Percentiles rank a stretch among this genome's conserved stretches.
These are phyloP conservation scores for Acanthamoeba rhysodes DNA, from an alignment of 208 protist species.

Conservation along the genomic window DNA sequence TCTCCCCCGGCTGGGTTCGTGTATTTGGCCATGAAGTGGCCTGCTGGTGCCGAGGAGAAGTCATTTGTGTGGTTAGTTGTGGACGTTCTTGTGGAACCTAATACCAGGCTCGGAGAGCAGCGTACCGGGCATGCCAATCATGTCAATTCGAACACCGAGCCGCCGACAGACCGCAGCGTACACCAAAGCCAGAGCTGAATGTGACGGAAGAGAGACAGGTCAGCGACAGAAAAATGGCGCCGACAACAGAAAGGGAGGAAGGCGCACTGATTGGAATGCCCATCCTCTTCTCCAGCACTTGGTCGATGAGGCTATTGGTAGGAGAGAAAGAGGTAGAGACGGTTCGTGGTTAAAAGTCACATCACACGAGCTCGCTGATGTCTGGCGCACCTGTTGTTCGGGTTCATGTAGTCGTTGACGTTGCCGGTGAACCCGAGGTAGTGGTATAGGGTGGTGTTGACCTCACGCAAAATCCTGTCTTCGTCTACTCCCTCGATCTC, in stretches of 20 bases:
- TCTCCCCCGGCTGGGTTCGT: neutral
- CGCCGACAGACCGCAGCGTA: conserved; percentile 8
- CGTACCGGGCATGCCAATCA: conserved; percentile 9
- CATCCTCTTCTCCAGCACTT: neutral
- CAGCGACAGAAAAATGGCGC: neutral
- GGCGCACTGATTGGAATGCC: conserved; percentile 11
- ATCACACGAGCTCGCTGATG: neutral
- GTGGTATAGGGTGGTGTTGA: neutral
- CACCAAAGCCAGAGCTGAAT: neutral
- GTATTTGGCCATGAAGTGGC: conserved; percentile 17
- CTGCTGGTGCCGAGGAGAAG: neutral
- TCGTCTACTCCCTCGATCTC: neutral
- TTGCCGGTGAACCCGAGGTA: neutral
- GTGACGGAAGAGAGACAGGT: neutral
- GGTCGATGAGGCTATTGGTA: neutral
- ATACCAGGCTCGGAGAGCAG: neutral
- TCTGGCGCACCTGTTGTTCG: neutral
- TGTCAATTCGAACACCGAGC: neutral
- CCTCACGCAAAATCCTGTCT: neutral
- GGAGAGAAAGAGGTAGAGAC: neutral
- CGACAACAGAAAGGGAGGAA: neutral
- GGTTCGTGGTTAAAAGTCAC: neutral
- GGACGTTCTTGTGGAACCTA: neutral
- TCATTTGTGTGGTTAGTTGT: neutral
- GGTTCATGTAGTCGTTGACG: conserved; percentile 45